Evolutionary conservation across 2,329 filamentous ascomycete species (phyloP), one percentile per base, ranked within the genome.

Genomic region (Ophiostoma sp.): DNA sequence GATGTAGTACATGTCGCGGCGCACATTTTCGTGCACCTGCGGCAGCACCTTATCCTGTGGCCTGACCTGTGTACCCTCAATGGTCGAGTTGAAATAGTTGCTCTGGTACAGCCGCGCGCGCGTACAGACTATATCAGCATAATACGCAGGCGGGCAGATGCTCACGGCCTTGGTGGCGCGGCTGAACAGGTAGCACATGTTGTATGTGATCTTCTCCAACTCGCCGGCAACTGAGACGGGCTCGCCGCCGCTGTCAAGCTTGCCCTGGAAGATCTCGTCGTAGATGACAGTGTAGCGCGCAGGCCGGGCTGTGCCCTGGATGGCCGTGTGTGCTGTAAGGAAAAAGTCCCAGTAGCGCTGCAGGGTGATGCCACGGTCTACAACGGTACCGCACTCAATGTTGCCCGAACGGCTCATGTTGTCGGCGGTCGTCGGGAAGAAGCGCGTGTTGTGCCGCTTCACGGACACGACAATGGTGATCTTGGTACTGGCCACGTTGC

Each of bases 81-180:
- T 35, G 52, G 41, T 5, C 70, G 72, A n/a, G 65, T 88, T 87
- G 73, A 91, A 89, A 23, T 86, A 81, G 35, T 86, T 83, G 33
- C 86, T 85, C 1, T 94, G 83, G 76, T 96, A 94, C 17, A 85
- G 84, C 0, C 93, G 83, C 0, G 90, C 90, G 3, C 93, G 85
- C 73, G 92, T 91, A 77, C 92, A 95, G 1, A 94, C 86, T 36
- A 96, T 83, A 77, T 97, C 93, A 0, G 94, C 93, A 76, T 96
- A 97, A 81, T 97, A 96, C 0, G 93, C 93, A 0, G 93, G 92
- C 0, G 94, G 92, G 75, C 91, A 95, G 74, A 96, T 88, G 76
- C 90, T 93, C 67, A 97, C 92, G 0, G 93, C 90, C 78, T 93
- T 94, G n/a, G 92, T 95, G 0, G 93, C 92, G 3, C 94, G 87